Base-by-base conservation (phyloP, 2,329 filamentous ascomycete species). In the Calonectria henricotiae region DNA sequence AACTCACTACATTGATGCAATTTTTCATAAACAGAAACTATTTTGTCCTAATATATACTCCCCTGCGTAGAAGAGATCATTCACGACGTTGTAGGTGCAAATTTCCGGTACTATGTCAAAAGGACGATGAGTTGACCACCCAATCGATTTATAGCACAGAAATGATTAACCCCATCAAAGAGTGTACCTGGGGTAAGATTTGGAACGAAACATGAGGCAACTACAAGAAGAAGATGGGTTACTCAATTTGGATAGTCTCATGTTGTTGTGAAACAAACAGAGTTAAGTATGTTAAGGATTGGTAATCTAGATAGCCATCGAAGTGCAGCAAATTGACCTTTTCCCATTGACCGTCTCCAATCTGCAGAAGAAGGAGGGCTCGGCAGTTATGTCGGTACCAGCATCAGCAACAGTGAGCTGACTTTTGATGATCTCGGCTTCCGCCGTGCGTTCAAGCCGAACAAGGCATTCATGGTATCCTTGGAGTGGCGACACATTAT, bases 401-500 rank as follows among this genome's bases (percentile, higher is more conserved):
- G 60, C 68, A 0, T 11, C 41, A n/a, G 68, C 65, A 9, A 70
- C 49, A 20, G 41, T 54, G 1, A 70, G 58, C 20, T 67, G 55
- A 2, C 23, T 67, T 32, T 64, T 39, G 15, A 67, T 62, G 8
- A 67, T 63, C 0, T 7, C 6, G 1, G 63, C 63, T 32, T 70
- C 63, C 1, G 49, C 37, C 1, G 55, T 60, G 4, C 68, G 49
- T 5, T 60, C 49, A 12, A 70, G 60, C 5, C 64, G 64, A 4
- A 67, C 27, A 8, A 70, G 55, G 76, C 91, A 93, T 80, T 94
- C 92, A 70, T 92, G 86, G 72, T 89, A 91, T 0, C 92, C 92
- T 76, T 92, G 89, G 71, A 94, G 79, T 13, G 91, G 87, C 92
- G 92, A 94, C 0, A 94, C 88, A 74, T 94, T 94, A 58, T 90